These are phyloP conservation scores for Carex cristatella DNA, from an alignment of 176 grass and related monocot species.

Conservation along the genomic window DNA sequence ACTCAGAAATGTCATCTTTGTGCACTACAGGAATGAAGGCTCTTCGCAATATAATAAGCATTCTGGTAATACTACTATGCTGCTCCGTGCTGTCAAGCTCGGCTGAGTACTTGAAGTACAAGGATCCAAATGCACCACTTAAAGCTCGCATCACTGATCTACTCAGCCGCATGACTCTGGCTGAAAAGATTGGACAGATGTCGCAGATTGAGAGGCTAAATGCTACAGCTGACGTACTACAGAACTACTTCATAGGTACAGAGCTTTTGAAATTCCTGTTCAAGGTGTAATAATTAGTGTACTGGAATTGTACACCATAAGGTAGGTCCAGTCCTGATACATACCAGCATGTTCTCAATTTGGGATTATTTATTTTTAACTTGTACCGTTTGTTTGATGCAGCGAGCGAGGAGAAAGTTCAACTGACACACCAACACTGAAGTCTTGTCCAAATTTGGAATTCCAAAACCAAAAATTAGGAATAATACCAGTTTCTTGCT, in stretches of 20 bases:
- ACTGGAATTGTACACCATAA: not conserved
- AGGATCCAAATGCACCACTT: slow-evolving; percentile 32
- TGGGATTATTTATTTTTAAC: not conserved
- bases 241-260: slow-evolving; percentile 34
- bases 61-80: slow-evolving; percentile 22
- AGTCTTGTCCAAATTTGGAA: not conserved
- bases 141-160: slow-evolving; percentile 28
- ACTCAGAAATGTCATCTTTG: not conserved
- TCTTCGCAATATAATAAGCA: not conserved
- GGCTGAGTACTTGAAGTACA: slow-evolving; percentile 29
- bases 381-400: not conserved
- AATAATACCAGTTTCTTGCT: not conserved
- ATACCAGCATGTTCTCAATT: not conserved
- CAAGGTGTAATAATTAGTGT: not conserved
- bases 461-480: not conserved
- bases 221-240: slow-evolving; percentile 26
- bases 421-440: not conserved
- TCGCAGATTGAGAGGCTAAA: slow-evolving; percentile 30
- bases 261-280: not conserved
- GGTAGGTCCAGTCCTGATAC: not conserved
- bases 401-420: not conserved
- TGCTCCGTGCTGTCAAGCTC: not conserved
- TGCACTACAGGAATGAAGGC: slow-evolving; percentile 15
- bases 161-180: slow-evolving; percentile 32
- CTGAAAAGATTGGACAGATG: slow-evolving; percentile 44